Conservation (phyloP, 1,139 yeast genomes). For the Meyerozyma guilliermondii region DNA sequence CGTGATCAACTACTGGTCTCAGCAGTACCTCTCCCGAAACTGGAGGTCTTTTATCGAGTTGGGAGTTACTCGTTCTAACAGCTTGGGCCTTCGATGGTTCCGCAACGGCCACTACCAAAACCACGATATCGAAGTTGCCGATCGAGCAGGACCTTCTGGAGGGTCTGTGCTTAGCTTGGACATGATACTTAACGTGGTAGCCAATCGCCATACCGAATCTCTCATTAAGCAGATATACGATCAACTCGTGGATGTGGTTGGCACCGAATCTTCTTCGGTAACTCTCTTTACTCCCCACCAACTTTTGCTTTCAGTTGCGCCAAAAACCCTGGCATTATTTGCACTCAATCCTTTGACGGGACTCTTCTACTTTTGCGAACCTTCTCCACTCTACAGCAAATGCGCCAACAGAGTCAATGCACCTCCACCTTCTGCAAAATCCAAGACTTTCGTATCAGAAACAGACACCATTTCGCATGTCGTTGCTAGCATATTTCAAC, state of each 20-base stretch:
- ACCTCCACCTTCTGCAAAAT: constrained; percentile 15
- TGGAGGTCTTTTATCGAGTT: constrained; percentile 56
- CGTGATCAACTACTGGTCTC: constrained; percentile 67
- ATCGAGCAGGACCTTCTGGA: neutral
- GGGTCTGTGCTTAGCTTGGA: constrained; percentile 30
- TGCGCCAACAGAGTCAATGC: constrained; percentile 31
- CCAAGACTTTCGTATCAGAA: constrained; percentile 23
- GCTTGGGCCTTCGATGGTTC: constrained; percentile 63
- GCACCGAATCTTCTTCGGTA: constrained; percentile 1
- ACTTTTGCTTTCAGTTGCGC: constrained; percentile 29
- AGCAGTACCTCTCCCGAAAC: constrained; percentile 31
- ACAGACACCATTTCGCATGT: constrained; percentile 27
- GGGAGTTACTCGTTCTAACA: constrained; percentile 52
- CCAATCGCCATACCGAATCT: constrained; percentile 33
- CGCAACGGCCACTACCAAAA: constrained; percentile 45
- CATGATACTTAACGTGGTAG: constrained; percentile 26
- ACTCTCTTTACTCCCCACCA: constrained; percentile 32
- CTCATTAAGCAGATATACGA: neutral
- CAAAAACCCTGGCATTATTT: constrained; percentile 30
- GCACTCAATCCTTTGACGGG: constrained; percentile 46
- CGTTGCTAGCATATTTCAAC: constrained; percentile 34
- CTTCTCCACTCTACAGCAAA: constrained; percentile 35
- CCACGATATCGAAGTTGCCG: neutral
- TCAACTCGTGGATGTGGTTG: neutral
- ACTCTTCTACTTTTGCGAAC: constrained; percentile 38